Evolutionary conservation across 768 basidiomycete genomes (phyloP), one percentile per base, ranked within the genome.

Genomic region (Porpolomopsis calyptriformis): DNA sequence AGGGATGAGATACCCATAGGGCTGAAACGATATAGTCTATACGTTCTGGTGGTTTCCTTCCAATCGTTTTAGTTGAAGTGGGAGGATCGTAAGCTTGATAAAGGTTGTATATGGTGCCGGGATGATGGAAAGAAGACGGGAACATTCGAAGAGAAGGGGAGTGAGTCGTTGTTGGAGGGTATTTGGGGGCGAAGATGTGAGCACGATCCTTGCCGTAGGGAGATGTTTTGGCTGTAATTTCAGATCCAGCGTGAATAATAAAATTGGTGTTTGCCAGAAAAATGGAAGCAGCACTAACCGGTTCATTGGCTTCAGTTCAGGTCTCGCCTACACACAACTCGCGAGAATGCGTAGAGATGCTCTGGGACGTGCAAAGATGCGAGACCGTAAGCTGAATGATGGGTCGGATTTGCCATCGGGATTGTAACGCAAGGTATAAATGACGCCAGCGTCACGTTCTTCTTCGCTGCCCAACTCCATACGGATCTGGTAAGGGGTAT

Each of bases 231-330:
- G 73, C 83, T 83, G 23, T 6, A 35, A 52, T 25, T n/a, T 57
- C 36, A 43, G 52, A 47, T 1, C 9, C 19, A 18, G 25, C 12
- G 22, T 8, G 25, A 39, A 19, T 14, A 14, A 9, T 24, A 34
- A 34, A 31, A 8, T 45, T 16, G 38, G 22, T 35, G 3, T 4
- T 12, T 4, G n/a, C n/a, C n/a, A n/a, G 25, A 33, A 37, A 49
- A n/a, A n/a, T 14, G 34, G 40, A 33, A 36, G 20, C 43, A 29
- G 38, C n/a, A 64, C 82, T 66, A 57, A 85, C 84, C 27, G 78
- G 78, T 55, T 86, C 84, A 53, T 86, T 83, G 10, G 75, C 69
- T 57, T 87, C 85, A 0, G 85, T 85, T 57, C 86, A 84, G 0
- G 85, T 85, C 63, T 86, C 84, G 5, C 82, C 82, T 22, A 80